Percentiles rank a stretch among this genome's conserved stretches.
phyloP scores from a whole-genome alignment of 768 basidiomycete genomes.

The Hygrophoropsis aurantiaca region DNA sequence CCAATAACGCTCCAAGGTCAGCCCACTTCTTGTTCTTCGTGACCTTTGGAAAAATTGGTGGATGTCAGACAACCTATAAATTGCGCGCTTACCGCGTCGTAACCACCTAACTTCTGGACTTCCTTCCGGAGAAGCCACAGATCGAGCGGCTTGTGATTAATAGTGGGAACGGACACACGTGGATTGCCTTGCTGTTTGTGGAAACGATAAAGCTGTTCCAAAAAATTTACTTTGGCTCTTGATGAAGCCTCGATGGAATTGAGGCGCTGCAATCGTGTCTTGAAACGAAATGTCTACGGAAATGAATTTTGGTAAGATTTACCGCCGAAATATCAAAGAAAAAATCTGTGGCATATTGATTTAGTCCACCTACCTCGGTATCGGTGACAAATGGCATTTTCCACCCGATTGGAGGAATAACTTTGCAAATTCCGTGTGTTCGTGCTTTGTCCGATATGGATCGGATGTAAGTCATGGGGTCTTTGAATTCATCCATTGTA shows the following conservation, averaged over 20 bases:
- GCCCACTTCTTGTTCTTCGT: conserved; percentile 86
- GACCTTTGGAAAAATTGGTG: conserved; percentile 52
- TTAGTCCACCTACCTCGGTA: conserved; percentile 68
- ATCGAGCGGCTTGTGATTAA: conserved; percentile 91
- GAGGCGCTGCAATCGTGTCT: conserved; percentile 89
- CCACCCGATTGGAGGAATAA: conserved; percentile 92
- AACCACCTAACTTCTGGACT: conserved; percentile 86
- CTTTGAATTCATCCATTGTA: conserved; percentile 85
- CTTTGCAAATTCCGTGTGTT: conserved; percentile 90
- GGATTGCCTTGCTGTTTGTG: conserved; percentile 94
- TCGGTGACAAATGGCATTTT: conserved; percentile 95
- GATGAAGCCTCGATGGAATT: conserved; percentile 98
- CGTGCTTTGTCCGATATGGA: conserved; percentile 71
- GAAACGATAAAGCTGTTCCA: conserved; percentile 95
- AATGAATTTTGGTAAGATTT: conserved; percentile 22
- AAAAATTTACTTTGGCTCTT: conserved; percentile 93
- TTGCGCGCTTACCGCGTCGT: conserved; percentile 64
- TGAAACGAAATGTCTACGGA: conserved; percentile 82
- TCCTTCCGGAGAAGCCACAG: conserved; percentile 92
- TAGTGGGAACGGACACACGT: conserved; percentile 88
- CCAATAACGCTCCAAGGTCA: conserved; percentile 77
- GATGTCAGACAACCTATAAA: conserved; percentile 12
- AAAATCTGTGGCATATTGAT: conserved; percentile 15
- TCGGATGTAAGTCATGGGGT: conserved; percentile 92
- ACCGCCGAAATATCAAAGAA: conserved; percentile 18